Evolutionary conservation across 768 basidiomycete species (phyloP).

Genomic region (Suillus weaverae): DNA sequence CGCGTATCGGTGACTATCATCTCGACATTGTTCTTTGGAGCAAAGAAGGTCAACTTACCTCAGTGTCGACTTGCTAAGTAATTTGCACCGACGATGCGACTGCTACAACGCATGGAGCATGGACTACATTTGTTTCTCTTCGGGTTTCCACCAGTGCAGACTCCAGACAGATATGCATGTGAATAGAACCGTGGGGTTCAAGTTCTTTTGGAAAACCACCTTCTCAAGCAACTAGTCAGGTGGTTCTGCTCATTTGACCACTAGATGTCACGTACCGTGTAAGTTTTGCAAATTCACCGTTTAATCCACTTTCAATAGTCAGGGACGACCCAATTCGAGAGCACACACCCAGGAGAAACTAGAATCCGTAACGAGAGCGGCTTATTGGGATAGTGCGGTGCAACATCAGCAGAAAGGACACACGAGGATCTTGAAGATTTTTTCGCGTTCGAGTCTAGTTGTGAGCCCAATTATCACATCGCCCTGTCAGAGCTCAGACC

Average conservation of each 20-base stretch:
- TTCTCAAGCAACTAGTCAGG: constrained; percentile 1
- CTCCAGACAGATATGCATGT: neutral
- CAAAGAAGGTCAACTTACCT: neutral
- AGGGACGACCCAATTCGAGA: neutral
- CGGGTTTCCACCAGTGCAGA: neutral
- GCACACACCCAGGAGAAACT: constrained; percentile 29
- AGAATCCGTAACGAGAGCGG: neutral
- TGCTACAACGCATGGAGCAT: neutral
- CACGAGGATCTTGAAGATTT: neutral
- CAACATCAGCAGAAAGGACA: too few species aligned
- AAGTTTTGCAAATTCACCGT: neutral
- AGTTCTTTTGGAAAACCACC: neutral
- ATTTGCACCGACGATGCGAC: neutral
- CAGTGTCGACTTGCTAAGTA: neutral
- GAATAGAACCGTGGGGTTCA: neutral
- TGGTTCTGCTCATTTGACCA: neutral
- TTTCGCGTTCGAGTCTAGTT: neutral
- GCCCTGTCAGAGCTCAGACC: neutral
- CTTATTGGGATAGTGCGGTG: neutral
- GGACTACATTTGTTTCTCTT: neutral
- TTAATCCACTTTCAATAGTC: neutral
- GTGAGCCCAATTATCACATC: neutral
- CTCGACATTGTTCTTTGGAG: neutral
- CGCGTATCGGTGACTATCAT: neutral
- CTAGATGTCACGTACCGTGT: neutral